These are phyloP conservation scores for Corrigiola litoralis DNA, from an alignment of 179 eudicot species.

Conservation along the genomic window DNA sequence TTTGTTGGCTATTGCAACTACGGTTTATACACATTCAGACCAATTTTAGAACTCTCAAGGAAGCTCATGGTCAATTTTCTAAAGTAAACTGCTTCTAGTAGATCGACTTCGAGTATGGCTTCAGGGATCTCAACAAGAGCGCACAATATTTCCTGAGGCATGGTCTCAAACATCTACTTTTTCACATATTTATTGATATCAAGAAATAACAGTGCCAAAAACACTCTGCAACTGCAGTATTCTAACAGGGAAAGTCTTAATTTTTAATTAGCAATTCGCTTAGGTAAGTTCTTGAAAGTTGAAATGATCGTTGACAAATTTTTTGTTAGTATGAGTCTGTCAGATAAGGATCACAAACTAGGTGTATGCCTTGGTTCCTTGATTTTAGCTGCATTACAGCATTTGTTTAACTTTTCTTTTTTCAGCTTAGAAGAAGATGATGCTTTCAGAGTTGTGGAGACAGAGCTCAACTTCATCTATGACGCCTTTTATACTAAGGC, in stretches of 20 bases:
- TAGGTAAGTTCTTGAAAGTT: too few relatives aligned
- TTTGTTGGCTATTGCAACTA: too few relatives aligned
- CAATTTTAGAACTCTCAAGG: too few relatives aligned
- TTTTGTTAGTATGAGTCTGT: not conserved
- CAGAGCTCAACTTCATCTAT: conserved; percentile 34
- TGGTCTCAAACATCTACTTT: not conserved
- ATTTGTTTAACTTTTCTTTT: too few relatives aligned
- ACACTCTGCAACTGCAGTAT: not conserved
- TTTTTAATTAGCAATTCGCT: too few relatives aligned
- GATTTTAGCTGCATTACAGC: too few relatives aligned
- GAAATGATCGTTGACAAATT: not conserved
- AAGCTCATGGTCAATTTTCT: too few relatives aligned
- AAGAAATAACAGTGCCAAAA: not conserved
- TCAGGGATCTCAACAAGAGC: conserved; percentile 22
- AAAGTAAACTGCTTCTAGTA: conserved; percentile 14
- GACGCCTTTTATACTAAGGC: conserved; percentile 32
- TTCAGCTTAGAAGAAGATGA: conserved; percentile 19
- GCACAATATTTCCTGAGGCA: conserved; percentile 24
- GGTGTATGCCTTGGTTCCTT: too few relatives aligned
- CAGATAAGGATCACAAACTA: too few relatives aligned
- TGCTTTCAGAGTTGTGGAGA: conserved; percentile 35
- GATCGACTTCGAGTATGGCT: conserved; percentile 24
- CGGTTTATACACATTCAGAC: too few relatives aligned
- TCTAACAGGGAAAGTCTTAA: too few relatives aligned
- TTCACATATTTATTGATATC: not conserved